Evolutionary conservation across 495 filamentous ascomycete species (phyloP).

Genomic region (Polyplosphaeria fusca): DNA sequence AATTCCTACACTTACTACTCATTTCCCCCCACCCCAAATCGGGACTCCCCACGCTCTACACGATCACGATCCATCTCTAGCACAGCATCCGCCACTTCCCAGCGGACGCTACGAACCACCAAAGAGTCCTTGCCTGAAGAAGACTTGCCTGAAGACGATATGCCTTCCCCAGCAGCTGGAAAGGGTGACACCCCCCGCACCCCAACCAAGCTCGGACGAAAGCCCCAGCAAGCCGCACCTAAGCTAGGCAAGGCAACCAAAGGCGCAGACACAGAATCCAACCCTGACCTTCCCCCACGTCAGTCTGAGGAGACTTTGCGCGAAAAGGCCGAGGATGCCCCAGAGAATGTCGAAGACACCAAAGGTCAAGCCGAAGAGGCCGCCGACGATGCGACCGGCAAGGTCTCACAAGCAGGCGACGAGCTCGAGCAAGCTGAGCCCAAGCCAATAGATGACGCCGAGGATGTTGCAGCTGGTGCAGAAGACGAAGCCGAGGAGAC

Average conservation of each 20-base stretch:
- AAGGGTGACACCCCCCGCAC: constrained; percentile 47
- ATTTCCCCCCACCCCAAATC: constrained; percentile 49
- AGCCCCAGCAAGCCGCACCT: constrained; percentile 43
- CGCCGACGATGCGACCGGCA: constrained; percentile 31
- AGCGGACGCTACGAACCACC: constrained; percentile 28
- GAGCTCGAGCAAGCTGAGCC: constrained; percentile 40
- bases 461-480: constrained; percentile 32
- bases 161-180: constrained; percentile 50
- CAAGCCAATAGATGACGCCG: constrained; percentile 40
- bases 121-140: constrained; percentile 17
- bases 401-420: constrained; percentile 37
- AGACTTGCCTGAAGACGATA: constrained; percentile 36
- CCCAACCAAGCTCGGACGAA: constrained; percentile 52
- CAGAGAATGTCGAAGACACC: constrained; percentile 31
- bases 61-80: constrained; percentile 39
- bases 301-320: constrained; percentile 30
- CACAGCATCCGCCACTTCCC: constrained; percentile 32
- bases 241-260: constrained; percentile 42
- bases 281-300: constrained; percentile 39
- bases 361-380: constrained; percentile 27
- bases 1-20: constrained; percentile 52
- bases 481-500: constrained; percentile 36
- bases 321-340: constrained; percentile 29
- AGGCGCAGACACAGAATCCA: constrained; percentile 30
- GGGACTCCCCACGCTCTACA: constrained; percentile 40